phyloP scores from a whole-genome alignment of 2,329 filamentous ascomycete species.

The Beauveria scarabaeidicola region DNA sequence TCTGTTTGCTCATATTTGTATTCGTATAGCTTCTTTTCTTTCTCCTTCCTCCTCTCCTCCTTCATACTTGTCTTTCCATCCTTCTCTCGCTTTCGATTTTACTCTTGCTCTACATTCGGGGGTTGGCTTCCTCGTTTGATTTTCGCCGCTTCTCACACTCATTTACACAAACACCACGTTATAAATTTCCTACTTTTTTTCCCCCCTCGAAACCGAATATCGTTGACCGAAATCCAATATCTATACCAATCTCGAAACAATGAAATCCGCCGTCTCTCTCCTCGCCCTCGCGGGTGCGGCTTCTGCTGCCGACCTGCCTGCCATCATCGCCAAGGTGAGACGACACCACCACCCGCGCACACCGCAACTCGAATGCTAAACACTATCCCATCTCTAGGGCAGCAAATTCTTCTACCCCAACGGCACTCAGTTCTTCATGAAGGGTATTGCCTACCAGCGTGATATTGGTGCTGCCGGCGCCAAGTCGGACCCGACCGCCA shows the following conservation, averaged over 20 bases:
- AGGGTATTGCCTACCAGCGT: slow-evolving; percentile 92
- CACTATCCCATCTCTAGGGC: slow-evolving; percentile 38
- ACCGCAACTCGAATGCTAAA: background rate
- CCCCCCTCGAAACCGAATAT: background rate
- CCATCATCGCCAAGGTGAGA: slow-evolving; percentile 60
- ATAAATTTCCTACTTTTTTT: slow-evolving; percentile 9
- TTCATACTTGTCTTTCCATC: slow-evolving; percentile 5
- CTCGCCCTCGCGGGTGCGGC: slow-evolving; percentile 34
- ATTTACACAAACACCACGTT: slow-evolving; percentile 4
- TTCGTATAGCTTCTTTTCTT: slow-evolving; percentile 10
- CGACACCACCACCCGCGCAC: background rate
- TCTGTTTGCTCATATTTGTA: slow-evolving; percentile 11
- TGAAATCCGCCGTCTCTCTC: slow-evolving; percentile 19
- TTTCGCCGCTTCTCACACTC: slow-evolving; percentile 11
- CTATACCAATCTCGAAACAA: slow-evolving; percentile 4
- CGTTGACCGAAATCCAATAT: background rate
- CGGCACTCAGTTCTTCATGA: slow-evolving; percentile 64
- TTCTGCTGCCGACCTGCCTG: slow-evolving; percentile 38
- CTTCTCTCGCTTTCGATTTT: background rate
- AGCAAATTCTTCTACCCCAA: slow-evolving; percentile 86
- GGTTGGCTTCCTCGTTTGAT: slow-evolving; percentile 12
- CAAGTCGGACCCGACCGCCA: slow-evolving; percentile 31
- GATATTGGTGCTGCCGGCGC: slow-evolving; percentile 52
- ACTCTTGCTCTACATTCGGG: background rate
- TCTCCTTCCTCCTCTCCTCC: slow-evolving; percentile 1